Evolutionary conservation across 202 grass and related monocot genomes (phyloP), one percentile per base, ranked within the genome.

Genomic region (Panicum virgatum): DNA sequence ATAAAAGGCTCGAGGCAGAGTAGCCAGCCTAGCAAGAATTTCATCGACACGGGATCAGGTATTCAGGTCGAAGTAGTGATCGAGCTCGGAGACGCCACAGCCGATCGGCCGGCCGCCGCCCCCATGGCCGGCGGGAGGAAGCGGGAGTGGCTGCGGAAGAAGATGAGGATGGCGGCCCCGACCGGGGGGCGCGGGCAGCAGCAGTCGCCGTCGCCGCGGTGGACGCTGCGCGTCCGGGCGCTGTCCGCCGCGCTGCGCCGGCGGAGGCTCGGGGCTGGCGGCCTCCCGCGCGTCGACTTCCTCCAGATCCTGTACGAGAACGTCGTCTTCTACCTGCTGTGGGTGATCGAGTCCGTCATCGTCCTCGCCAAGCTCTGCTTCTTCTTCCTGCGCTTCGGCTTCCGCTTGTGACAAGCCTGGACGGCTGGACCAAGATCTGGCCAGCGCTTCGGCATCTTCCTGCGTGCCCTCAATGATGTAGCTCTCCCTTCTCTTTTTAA

Each of bases 381-480:
- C 90, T 92, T 92, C 86, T 89, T 86, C 80, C 80, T 87, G 30
- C 86, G 86, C 6, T 92, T 89, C 23, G 90, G 90, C 34, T 3
- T 12, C n/a, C n/a, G n/a, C n/a, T n/a, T n/a, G n/a, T n/a, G n/a
- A n/a, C n/a, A n/a, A n/a, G n/a, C n/a, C n/a, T n/a, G n/a, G n/a
- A n/a, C n/a, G n/a, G n/a, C n/a, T n/a, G n/a, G n/a, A n/a, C n/a
- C n/a, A n/a, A n/a, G n/a, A n/a, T n/a, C n/a, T n/a, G n/a, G n/a
- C 25, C 2, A 2, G 30, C 38, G 4, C 6, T 14, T 51, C 4
- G 2, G 8, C n/a, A 59, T 18, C 22, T 8, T n/a, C n/a, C n/a
- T 59, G 39, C 14, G 48, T 46, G 66, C 2, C 2, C 42, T 47
- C 6, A 22, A 62, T 14, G 59, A 37, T 78, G 59, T 36, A 63